Evolutionary conservation across 768 basidiomycete genomes (phyloP).

Genomic region (Pleurotus giganteus): DNA sequence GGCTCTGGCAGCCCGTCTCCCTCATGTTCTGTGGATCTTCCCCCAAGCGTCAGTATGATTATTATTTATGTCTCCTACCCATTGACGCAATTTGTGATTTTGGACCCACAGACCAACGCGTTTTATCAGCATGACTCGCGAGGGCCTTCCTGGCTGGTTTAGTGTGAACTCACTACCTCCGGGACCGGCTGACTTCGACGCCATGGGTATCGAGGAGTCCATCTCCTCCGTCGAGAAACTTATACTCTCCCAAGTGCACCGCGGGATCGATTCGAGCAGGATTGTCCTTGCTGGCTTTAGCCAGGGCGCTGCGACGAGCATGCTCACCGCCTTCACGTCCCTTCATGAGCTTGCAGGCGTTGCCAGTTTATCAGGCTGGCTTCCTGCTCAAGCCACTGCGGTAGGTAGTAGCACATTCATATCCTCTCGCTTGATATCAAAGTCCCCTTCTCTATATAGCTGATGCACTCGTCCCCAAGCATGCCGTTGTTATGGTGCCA

Average conservation of each 20-base stretch:
- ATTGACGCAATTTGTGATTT: background rate
- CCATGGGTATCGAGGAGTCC: slow-evolving; percentile 29
- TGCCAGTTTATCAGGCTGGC: slow-evolving; percentile 44
- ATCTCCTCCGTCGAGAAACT: slow-evolving; percentile 33
- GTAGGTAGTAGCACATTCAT: slow-evolving; percentile 19
- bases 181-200: slow-evolving; percentile 32
- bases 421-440: background rate
- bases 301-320: slow-evolving; percentile 38
- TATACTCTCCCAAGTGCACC: slow-evolving; percentile 34
- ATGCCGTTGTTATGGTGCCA: slow-evolving; percentile 44
- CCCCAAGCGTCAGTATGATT: slow-evolving; percentile 37
- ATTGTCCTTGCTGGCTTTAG: slow-evolving; percentile 43
- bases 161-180: slow-evolving; percentile 37
- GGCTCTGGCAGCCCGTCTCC: slow-evolving; percentile 32
- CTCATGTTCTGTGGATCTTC: slow-evolving; percentile 39
- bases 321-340: slow-evolving; percentile 37
- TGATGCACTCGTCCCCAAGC: slow-evolving; percentile 29
- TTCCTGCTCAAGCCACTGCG: slow-evolving; percentile 33
- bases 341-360: slow-evolving; percentile 42
- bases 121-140: slow-evolving; percentile 27
- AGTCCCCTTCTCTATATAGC: slow-evolving; percentile 20
- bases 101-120: slow-evolving; percentile 21
- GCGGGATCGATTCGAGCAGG: slow-evolving; percentile 30
- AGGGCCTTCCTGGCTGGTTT: slow-evolving; percentile 39
- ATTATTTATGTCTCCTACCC: background rate